Conservation (phyloP, 2,329 filamentous ascomycete genomes). For the Aspergillus udagawae region DNA sequence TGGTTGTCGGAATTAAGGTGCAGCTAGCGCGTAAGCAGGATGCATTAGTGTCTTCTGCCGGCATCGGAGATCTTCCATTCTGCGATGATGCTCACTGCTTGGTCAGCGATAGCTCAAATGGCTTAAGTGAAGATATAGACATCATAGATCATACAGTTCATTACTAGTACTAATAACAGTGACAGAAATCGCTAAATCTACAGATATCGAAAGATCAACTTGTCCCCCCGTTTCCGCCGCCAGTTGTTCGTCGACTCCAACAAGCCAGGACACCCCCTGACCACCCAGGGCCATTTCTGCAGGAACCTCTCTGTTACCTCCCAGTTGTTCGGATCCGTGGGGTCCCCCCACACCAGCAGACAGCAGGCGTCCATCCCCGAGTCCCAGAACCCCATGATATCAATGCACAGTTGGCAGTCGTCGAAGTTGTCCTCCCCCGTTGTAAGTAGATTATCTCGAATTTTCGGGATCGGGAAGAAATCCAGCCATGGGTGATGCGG, state of each 20-base stretch:
- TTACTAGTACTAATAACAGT: background rate
- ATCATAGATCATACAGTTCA: background rate
- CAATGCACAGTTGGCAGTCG: conserved; percentile 34
- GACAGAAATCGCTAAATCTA: background rate
- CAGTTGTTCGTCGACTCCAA: conserved; percentile 24
- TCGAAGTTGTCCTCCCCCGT: conserved; percentile 27
- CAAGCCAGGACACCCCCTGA: conserved; percentile 23
- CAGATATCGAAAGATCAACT: conserved; percentile 25
- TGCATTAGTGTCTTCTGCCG: conserved; percentile 11
- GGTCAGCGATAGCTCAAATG: background rate
- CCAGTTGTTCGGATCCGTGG: conserved; percentile 45
- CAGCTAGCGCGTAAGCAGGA: conserved; percentile 11
- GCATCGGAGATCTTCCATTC: background rate
- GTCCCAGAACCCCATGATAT: conserved; percentile 35
- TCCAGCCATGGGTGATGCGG: conserved; percentile 42
- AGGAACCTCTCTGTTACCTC: conserved; percentile 46
- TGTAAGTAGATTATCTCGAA: conserved; percentile 40
- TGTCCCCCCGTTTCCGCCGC: conserved; percentile 23
- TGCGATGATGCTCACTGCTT: background rate
- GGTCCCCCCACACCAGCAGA: conserved; percentile 49
- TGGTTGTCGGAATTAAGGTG: background rate
- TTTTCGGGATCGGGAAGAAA: conserved; percentile 30
- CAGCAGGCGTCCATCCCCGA: conserved; percentile 20
- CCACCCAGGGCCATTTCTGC: conserved; percentile 41
- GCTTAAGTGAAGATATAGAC: too few species aligned